Evolutionary conservation across 2,329 filamentous ascomycete species (phyloP), one percentile per base, ranked within the genome.

Genomic region (Magnaporthiopsis poae): DNA sequence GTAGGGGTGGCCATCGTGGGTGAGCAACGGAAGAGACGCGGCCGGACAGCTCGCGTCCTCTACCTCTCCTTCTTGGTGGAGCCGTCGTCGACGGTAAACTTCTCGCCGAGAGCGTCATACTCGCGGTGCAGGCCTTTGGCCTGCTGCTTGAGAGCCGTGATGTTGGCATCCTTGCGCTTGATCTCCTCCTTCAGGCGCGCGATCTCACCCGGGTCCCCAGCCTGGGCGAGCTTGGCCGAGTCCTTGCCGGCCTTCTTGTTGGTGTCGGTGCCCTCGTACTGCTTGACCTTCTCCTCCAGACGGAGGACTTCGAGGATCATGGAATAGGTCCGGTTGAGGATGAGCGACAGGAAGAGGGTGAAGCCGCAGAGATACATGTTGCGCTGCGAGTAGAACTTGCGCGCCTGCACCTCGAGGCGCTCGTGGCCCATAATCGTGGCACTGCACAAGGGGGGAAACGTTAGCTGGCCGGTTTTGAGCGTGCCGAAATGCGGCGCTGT

Each of bases 361-460:
- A 99, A 99, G 73, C 95, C 95, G 80, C 95, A 98, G 69, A 99
- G 92, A 82, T 99, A 99, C 95, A 99, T 99, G 88, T 99, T 99
- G 79, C 95, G 93, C 83, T 99, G 94, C 69, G 93, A 96, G 86
- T 99, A 99, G 85, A 99, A 99, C 82, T 99, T 99, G 85, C 95
- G 92, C 71, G 95, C 94, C 80, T 99, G 95, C 65, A 98, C 94
- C 81, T 99, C 95, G 86, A 96, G 92, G 70, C 95, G 94, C 77
- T 98, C 95, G 76, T 91, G 89, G 70, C 95, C 94, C 73, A 97
- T 87, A 68, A 93, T 88, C 65, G 88, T 86, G 75, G 90, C 79
- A 67, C 79, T 81, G 71, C n/a, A n/a, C n/a, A n/a, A n/a, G n/a
- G n/a, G n/a, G 56, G n/a, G 46, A 36, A 63, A 64, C 63, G 69